Base-by-base conservation (phyloP, 192 early-diverging fungal genomes). In the Backusella westeae region DNA sequence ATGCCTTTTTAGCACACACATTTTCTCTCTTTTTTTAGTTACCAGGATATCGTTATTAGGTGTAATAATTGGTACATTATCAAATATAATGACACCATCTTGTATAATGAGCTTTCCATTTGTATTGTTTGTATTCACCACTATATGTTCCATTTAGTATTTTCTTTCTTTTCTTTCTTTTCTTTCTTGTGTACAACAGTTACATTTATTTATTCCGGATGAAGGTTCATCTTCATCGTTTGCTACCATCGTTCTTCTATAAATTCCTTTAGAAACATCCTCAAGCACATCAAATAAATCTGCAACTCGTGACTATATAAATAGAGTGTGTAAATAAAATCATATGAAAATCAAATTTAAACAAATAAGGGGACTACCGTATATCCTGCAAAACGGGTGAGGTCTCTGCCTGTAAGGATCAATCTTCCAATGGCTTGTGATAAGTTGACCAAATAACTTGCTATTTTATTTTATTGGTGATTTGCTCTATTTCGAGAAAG, bases 21-120 rank as follows among this genome's bases (percentile, higher is more conserved):
- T 39, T 39, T 39, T 39, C 46, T 49, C 19, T 21, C n/a, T 49
- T 17, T 17, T 49, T 49, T 41, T 42, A 5, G 36, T 73, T 79
- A 83, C 79, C 80, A 90, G 71, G 8, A 89, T 46, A 78, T 90
- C 88, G 52, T 92, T 90, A 75, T 91, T 92, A 32, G 93, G 94
- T 6, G 93, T 92, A 19, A 93, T 85, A 72, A 96, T 90, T 0
- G 94, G 94, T 15, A 94, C 90, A 68, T 90, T 85, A 21, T 88
- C 84, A 84, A 95, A 95, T 67, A 85, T 82, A 39, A 90, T 90
- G 32, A 88, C 83, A 1, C 85, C 88, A 56, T 87, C 88, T 42
- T 83, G 76, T 6, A 79, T 84, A n/a, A 86, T 78, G 6, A 90
- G 68, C 32, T 81, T 84, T 66, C 89, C 89, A 65, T 86, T 87